Evolutionary conservation across 176 grass and related monocot species (phyloP).

Genomic region (Poa annua): DNA sequence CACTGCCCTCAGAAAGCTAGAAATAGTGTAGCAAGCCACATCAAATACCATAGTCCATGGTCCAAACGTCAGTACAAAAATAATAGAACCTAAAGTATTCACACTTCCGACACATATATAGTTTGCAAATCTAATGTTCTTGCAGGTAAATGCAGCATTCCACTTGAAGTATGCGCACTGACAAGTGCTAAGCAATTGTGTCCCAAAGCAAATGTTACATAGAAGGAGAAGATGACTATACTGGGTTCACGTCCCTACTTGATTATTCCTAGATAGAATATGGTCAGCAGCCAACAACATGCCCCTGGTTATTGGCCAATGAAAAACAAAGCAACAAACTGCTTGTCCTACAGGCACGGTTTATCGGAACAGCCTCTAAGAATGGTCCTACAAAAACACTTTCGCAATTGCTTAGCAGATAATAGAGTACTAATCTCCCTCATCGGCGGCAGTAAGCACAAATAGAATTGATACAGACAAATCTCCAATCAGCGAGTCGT

Average conservation of each 20-base stretch:
- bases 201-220: slow-evolving; percentile 13
- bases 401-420: neutral
- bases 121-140: neutral
- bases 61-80: neutral
- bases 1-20: neutral
- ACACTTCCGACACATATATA: too few relatives aligned
- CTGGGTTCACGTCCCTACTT: neutral
- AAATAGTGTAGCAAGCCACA: neutral
- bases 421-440: neutral
- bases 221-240: neutral
- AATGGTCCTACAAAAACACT: neutral
- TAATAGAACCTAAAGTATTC: too few relatives aligned
- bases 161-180: slow-evolving; percentile 3
- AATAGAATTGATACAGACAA: slow-evolving; percentile 10
- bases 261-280: neutral
- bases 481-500: neutral
- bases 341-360: too few relatives aligned
- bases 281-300: slow-evolving; percentile 8
- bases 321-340: slow-evolving; percentile 35
- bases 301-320: neutral
- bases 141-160: slow-evolving; percentile 12
- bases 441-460: slow-evolving; percentile 1
- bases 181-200: neutral
- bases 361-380: neutral
- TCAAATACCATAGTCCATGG: neutral